Percentiles rank a stretch among this genome's conserved stretches.
These are phyloP conservation scores for Carex littledalei DNA, from an alignment of 176 grass and related monocot species.

Conservation along the genomic window DNA sequence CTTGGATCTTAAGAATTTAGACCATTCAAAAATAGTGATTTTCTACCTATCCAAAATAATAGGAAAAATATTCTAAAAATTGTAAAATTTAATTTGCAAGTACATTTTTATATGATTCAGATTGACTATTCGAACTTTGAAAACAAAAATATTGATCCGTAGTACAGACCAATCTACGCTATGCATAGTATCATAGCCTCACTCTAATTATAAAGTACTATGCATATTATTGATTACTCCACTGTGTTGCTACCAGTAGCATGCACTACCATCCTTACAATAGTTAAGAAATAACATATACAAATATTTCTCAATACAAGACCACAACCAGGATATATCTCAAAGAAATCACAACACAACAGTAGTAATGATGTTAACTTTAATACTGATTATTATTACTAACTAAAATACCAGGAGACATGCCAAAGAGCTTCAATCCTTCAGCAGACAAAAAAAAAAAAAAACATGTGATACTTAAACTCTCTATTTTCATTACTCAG, in stretches of 20 bases:
- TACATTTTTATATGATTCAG: no score
- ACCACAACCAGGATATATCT: background rate
- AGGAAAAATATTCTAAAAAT: no score
- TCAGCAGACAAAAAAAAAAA: background rate
- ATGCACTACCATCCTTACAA: background rate
- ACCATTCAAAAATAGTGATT: no score
- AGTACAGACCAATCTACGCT: no score
- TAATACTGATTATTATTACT: background rate
- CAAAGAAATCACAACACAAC: background rate
- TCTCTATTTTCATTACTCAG: background rate
- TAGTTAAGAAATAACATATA: background rate
- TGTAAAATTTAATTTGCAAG: no score
- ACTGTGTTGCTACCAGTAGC: background rate
- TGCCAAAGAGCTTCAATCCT: background rate
- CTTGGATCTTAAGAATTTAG: no score
- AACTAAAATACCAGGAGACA: background rate
- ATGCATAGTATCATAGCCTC: no score
- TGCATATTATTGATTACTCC: background rate
- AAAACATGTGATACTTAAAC: background rate
- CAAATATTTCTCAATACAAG: background rate
- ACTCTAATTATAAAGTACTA: background rate
- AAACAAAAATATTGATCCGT: no score
- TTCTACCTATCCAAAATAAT: no score
- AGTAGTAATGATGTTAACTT: background rate
- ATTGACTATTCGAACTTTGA: no score